Evolutionary conservation across 495 filamentous ascomycete genomes (phyloP), one percentile per base, ranked within the genome.

Genomic region (Hypoxylon cercidicola): DNA sequence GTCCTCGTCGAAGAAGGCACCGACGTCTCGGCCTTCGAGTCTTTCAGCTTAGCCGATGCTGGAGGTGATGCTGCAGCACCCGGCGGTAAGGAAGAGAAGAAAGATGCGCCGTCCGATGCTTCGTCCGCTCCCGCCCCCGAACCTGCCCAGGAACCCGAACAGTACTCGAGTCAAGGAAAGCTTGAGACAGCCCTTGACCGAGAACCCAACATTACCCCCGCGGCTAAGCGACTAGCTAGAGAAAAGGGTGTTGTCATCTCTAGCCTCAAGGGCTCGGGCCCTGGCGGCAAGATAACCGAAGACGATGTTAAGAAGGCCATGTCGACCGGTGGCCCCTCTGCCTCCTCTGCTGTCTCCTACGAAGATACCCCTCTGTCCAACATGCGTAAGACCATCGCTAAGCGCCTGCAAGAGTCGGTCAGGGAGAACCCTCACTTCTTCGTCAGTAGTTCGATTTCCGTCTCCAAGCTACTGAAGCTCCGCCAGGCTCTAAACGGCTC

Each of bases 301-400:
- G 86, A 89, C 70, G 94, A 97, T 74, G 85, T 97, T 56, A 93
- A 97, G 82, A 97, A 97, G 77, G 81, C 81, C 25, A 52, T 73
- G 32, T 72, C 82, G 20, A 72, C 75, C 41, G 58, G 72, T 50
- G 70, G 82, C 20, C 72, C 85, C 48, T 58, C 84, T 13, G 81
- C 79, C 10, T 79, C 86, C 15, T 79, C 88, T 53, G 84, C 79
- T 12, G 82, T 92, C 54, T 78, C 83, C 59, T 97, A 90, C 81
- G 88, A 90, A 74, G 96, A 99, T 72, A 89, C 87, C 61, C 91
- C 92, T 52, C 87, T 92, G 62, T 89, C 84, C 71, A 89, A 88
- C 65, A 99, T 99, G 95, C 95, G 96, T 82, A 97, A 97, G 87
- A 93, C 91, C 57, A 99, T 99, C 70, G 96, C 96, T 73, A 85